These are phyloP conservation scores for Tubosaeta brunneosetosa DNA, from an alignment of 768 basidiomycete species.

Conservation along the genomic window DNA sequence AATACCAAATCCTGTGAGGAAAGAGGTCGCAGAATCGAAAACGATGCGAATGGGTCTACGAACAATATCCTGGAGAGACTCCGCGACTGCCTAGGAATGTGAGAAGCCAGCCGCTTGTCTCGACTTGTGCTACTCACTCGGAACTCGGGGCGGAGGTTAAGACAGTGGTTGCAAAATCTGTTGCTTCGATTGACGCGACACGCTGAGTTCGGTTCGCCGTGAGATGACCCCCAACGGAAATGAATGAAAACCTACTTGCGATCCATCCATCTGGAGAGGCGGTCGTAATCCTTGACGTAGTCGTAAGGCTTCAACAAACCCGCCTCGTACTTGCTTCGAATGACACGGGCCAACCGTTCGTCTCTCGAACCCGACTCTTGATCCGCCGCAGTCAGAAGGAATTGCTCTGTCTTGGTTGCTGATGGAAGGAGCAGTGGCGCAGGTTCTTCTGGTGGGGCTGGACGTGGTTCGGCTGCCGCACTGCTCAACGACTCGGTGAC, in stretches of 20 bases:
- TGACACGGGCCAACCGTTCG: conserved; percentile 85
- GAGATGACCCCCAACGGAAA: neutral
- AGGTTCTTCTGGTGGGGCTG: conserved; percentile 35
- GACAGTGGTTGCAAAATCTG: conserved; percentile 88
- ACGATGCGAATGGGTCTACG: conserved; percentile 12
- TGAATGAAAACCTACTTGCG: conserved; percentile 54
- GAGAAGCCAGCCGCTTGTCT: neutral
- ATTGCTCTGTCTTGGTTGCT: conserved; percentile 79
- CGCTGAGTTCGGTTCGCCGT: conserved; percentile 38
- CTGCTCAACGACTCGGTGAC: conserved; percentile 21
- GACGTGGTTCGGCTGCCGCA: conserved; percentile 19
- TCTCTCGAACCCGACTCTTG: conserved; percentile 88
- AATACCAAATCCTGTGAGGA: conserved; percentile 78
- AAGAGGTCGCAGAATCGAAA: neutral
- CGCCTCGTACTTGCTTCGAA: conserved; percentile 94
- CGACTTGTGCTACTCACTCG: conserved; percentile 43
- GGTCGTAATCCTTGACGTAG: conserved; percentile 92
- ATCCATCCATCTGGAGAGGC: conserved; percentile 93
- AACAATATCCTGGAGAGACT: conserved; percentile 79
- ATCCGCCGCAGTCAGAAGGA: conserved; percentile 90
- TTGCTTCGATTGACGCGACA: conserved; percentile 87
- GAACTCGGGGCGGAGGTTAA: conserved; percentile 76
- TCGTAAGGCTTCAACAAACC: conserved; percentile 93
- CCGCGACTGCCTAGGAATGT: conserved; percentile 59
- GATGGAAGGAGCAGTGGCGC: conserved; percentile 58